These are phyloP conservation scores for Lodderomyces margitis DNA, from an alignment of 1,139 yeast genomes.

Conservation along the genomic window DNA sequence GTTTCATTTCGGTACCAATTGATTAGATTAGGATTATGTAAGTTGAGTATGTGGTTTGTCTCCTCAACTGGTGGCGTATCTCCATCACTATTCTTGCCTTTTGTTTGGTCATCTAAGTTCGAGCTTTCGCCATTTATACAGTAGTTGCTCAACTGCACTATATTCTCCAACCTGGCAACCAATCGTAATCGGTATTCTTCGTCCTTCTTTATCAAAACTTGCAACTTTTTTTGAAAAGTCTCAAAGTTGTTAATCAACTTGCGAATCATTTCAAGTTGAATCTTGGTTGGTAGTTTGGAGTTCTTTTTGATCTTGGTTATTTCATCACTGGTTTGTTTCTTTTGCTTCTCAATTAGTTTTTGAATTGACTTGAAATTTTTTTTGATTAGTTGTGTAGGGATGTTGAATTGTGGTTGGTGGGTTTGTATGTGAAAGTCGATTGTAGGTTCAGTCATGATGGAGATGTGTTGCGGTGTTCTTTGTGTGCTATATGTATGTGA, in stretches of 20 bases:
- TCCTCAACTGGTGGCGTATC: background rate
- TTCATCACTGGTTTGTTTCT: slow-evolving; percentile 41
- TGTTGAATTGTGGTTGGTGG: slow-evolving; percentile 53
- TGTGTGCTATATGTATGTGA: too few species aligned
- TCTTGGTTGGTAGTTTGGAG: slow-evolving; percentile 21
- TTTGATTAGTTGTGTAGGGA: slow-evolving; percentile 59
- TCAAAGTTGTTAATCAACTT: slow-evolving; percentile 49
- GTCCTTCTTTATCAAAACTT: slow-evolving; percentile 43
- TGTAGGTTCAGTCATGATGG: slow-evolving; percentile 38
- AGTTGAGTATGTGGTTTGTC: slow-evolving; percentile 19
- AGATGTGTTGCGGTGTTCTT: background rate
- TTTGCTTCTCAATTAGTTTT: slow-evolving; percentile 55
- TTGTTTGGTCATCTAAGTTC: background rate
- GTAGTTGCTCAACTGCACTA: slow-evolving; percentile 32
- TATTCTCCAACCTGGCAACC: slow-evolving; percentile 40
- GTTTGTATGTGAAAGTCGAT: slow-evolving; percentile 43
- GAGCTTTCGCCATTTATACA: too few species aligned
- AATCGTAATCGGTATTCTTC: slow-evolving; percentile 51
- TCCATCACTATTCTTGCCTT: slow-evolving; percentile 1
- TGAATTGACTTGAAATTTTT: slow-evolving; percentile 59
- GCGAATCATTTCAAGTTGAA: slow-evolving; percentile 30
- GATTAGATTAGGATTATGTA: slow-evolving; percentile 42
- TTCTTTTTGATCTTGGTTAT: slow-evolving; percentile 32
- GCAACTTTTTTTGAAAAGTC: slow-evolving; percentile 43
- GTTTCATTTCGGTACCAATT: slow-evolving; percentile 65